Percentiles rank a stretch among this genome's conserved stretches.
Conservation (phyloP, 2,329 filamentous ascomycete genomes). For the Diplodia corticola region DNA sequence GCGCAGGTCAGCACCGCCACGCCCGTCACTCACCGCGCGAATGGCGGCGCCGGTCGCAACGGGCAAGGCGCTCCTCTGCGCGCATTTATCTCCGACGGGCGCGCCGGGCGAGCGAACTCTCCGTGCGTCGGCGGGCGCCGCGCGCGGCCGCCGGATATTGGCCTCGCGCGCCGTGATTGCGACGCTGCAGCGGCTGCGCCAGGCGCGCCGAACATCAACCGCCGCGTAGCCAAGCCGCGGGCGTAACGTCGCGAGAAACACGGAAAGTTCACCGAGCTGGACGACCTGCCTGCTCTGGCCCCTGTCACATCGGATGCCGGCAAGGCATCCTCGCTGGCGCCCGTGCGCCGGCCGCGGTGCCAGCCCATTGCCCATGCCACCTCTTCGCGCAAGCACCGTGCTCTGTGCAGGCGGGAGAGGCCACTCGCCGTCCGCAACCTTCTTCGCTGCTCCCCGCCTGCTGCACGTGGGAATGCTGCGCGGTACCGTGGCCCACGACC, state of each 20-base stretch:
- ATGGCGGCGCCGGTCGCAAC: neutral
- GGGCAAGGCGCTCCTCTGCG: constrained; percentile 14
- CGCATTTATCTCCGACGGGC: constrained; percentile 21
- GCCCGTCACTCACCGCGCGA: neutral
- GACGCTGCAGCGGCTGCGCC: constrained; percentile 16
- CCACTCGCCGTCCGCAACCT: constrained; percentile 19
- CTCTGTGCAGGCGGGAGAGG: constrained; percentile 17
- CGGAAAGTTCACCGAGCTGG: constrained; percentile 21
- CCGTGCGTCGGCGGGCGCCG: constrained; percentile 15
- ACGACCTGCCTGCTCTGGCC: neutral
- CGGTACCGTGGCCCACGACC: neutral
- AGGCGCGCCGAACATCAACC: constrained; percentile 13
- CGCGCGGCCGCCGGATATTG: constrained; percentile 19
- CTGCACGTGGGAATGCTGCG: neutral
- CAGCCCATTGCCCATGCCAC: neutral
- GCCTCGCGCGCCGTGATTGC: constrained; percentile 18
- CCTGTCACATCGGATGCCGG: constrained; percentile 18
- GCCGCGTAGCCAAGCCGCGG: constrained; percentile 10
- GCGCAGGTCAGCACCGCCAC: neutral
- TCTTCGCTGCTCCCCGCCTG: constrained; percentile 1
- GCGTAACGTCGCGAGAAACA: constrained; percentile 16
- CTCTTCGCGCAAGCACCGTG: constrained; percentile 6
- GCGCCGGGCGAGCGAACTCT: constrained; percentile 6
- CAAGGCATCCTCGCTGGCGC: constrained; percentile 15
- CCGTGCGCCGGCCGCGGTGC: neutral